These are phyloP conservation scores for Malassezia vespertilionis DNA, from an alignment of 1,284 basidiomycete species.

Conservation along the genomic window DNA sequence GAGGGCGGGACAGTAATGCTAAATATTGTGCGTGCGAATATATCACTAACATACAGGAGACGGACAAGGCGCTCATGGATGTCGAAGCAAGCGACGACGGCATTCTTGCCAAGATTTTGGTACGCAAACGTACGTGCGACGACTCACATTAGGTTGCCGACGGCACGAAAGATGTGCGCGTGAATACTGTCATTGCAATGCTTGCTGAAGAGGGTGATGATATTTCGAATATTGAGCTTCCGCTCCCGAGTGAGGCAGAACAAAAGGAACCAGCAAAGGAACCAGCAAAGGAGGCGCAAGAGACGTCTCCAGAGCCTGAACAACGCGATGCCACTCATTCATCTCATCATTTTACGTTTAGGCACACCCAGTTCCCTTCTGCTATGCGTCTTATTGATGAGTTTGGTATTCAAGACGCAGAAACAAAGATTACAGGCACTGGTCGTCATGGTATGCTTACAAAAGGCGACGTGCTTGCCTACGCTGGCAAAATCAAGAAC, in stretches of 20 bases:
- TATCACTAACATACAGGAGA: constrained; percentile 20
- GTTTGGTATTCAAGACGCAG: constrained; percentile 39
- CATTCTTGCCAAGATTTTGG: constrained; percentile 48
- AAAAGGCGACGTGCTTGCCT: constrained; percentile 50
- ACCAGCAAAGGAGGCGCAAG: background rate
- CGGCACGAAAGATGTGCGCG: constrained; percentile 45
- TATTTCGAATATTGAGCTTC: constrained; percentile 37
- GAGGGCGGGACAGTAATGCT: constrained; percentile 46
- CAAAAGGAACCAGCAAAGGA: background rate
- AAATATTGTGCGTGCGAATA: constrained; percentile 24
- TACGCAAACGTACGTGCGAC: no score
- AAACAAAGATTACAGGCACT: constrained; percentile 47
- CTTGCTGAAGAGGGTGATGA: constrained; percentile 50
- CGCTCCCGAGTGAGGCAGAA: background rate
- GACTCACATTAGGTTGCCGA: no score
- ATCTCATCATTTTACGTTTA: constrained; percentile 3
- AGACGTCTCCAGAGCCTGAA: background rate
- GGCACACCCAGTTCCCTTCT: constrained; percentile 42
- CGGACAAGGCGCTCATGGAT: constrained; percentile 48
- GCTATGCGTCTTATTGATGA: constrained; percentile 45
- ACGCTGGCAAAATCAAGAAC: constrained; percentile 39
- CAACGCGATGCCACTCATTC: background rate
- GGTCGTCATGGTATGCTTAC: constrained; percentile 49
- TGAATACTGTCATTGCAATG: constrained; percentile 48
- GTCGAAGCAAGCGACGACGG: constrained; percentile 51